A percentile compares a stretch with the other conserved stretches of the same genome.
Conservation (phyloP, 2,329 filamentous ascomycete species). For the Fusarium coffeatum region DNA sequence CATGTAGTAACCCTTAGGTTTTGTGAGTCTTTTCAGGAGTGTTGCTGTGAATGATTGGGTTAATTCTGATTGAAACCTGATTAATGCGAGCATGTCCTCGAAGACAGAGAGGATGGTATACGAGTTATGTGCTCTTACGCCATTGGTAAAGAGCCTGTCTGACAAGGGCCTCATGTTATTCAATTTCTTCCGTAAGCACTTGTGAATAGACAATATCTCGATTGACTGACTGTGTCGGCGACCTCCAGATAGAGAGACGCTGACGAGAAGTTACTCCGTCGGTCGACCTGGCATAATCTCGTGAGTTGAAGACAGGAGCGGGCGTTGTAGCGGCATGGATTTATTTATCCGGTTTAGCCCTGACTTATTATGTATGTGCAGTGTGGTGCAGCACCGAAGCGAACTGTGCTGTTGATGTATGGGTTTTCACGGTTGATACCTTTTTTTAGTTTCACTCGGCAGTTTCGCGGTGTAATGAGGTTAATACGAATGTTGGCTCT, state of each 20-base stretch:
- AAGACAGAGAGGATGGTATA: background rate
- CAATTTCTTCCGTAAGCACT: slow-evolving; percentile 23
- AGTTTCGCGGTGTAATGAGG: slow-evolving; percentile 32
- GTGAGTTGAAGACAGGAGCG: slow-evolving; percentile 17
- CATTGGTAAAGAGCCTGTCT: slow-evolving; percentile 4
- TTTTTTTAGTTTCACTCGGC: slow-evolving; percentile 31
- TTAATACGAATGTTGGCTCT: slow-evolving; percentile 2
- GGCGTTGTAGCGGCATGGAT: slow-evolving; percentile 27
- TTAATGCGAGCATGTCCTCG: background rate
- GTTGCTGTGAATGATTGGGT: background rate
- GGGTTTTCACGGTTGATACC: slow-evolving; percentile 6
- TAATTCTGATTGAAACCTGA: background rate
- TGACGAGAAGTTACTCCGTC: slow-evolving; percentile 19
- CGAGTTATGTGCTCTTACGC: slow-evolving; percentile 8
- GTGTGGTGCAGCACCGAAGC: background rate
- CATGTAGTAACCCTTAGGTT: slow-evolving; percentile 24
- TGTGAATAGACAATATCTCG: slow-evolving; percentile 9
- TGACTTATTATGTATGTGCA: slow-evolving; percentile 11
- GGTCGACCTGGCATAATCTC: background rate
- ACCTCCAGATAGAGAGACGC: slow-evolving; percentile 22
- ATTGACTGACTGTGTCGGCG: background rate
- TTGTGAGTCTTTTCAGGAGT: background rate
- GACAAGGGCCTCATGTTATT: slow-evolving; percentile 2
- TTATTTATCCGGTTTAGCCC: slow-evolving; percentile 33
- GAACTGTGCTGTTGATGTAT: background rate